Base-by-base conservation (phyloP, 805 yeast species). In the Groenewaldozyma tartarivorans region DNA sequence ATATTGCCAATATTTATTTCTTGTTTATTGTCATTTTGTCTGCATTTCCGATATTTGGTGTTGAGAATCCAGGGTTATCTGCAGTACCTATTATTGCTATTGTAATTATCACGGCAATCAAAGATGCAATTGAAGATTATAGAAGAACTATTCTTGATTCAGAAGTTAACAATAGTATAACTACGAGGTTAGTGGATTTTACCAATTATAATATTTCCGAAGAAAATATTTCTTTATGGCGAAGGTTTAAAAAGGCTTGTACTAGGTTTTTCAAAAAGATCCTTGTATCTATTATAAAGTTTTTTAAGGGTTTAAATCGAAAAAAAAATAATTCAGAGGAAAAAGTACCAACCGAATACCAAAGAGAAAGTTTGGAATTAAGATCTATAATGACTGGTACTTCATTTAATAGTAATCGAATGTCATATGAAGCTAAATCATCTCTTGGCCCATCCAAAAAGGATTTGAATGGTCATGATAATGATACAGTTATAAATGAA, bases 1-100 rank as follows among this genome's bases (percentile, higher is more conserved):
- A 88, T 59, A 75, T 88, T 47, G 98, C 98, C 34, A 90, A 90
- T 62, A 66, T 85, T 38, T 90, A 87, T 66, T 90, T 90, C 71
- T 65, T 90, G 52, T 65, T 77, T 27, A 67, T 85, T 63, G 80
- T 80, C 54, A 79, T 90, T 48, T 63, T 90, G 24, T 47, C 56
- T 38, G 73, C 71, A 22, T 78, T 79, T 58, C 67, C 75, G 46
- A 74, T 82, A 35, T 82, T 82, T 56, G 94, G 94, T 36, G 87
- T 80, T 17, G 68, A 74, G 24, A 68, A 67, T 44, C 87, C 92
- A 1, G 90, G 77, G 1, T 64, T 82, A 53, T 80, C 82, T 17
- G 83, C 87, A 2, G 88, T 81, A 26, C 94, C 94, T 2, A 72
- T 82, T 55, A 79, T 81, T 57, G 88, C 82, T 42, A 81, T 82